Base-by-base conservation (phyloP, 352 stramenopile genomes). In the Phytophthora nicotianae region DNA sequence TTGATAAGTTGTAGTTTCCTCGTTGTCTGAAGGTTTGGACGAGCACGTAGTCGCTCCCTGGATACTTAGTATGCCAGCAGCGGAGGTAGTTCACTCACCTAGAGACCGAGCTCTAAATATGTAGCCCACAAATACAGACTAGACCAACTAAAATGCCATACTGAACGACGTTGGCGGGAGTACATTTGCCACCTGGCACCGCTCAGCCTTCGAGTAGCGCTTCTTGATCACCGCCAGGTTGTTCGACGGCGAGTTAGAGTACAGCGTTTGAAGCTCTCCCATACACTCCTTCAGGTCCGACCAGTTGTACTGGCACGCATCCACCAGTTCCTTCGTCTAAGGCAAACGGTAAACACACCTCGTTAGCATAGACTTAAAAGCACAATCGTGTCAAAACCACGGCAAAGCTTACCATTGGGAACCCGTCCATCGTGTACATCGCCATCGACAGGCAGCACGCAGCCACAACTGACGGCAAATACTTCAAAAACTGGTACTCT, bases 161-260 rank as follows among this genome's bases (percentile, higher is more conserved):
- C 75, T 93, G 68, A 91, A 95, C 45, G 70, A 81, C 16, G 80
- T 75, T 13, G 86, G 86, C 14, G 86, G 86, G 21, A 91, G 62
- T 33, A 93, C 75, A 42, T 73, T 74, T 23, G 85, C 85, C 45
- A 95, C 86, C 65, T 95, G 81, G 66, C 79, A 90, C 27, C 86
- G 65, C 52, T 95, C 86, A 24, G 86, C 77, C 58, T 93, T 93
- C 29, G 86, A 93, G 78, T 95, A 95, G 50, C 86, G 84, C 66
- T 95, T 95, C 72, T 93, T 93, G 65, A 95, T 93, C 56, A 95
- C 86, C 24, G 84, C 83, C 49, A 95, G 55, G 47, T 89, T 90
- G 72, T 91, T 91, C 17, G 82, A 88, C 51, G 85, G 84, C 19
- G 86, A 91, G 52, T 77, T 84, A 50, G 80, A 88, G 70, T 93